These are phyloP conservation scores for Eucalyptus marginata DNA, from an alignment of 345 rosid genomes.

Conservation along the genomic window DNA sequence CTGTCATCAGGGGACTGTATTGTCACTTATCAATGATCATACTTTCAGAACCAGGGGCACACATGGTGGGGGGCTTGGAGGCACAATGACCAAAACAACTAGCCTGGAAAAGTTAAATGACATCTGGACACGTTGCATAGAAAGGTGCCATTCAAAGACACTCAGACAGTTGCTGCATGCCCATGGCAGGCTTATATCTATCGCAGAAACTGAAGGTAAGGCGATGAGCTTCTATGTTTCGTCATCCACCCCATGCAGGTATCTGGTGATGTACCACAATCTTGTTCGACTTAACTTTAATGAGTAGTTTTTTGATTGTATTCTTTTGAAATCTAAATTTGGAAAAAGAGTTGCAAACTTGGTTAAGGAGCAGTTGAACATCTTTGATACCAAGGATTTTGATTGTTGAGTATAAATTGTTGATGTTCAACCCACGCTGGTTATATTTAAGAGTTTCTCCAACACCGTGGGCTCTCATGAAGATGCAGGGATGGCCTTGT, in stretches of 20 bases:
- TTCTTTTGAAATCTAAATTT: not conserved
- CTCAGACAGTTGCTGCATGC: conserved; percentile 67
- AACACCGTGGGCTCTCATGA: not conserved
- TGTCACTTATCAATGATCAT: conserved; percentile 20
- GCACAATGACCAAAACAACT: conserved; percentile 24
- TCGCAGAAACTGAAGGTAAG: conserved; percentile 76
- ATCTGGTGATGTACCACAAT: not conserved
- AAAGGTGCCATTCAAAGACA: conserved; percentile 86
- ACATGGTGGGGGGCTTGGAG: conserved; percentile 20
- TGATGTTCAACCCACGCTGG: not conserved
- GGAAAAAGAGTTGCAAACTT: not conserved
- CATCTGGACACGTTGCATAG: conserved; percentile 79
- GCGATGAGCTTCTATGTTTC: not conserved
- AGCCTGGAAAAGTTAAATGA: conserved; percentile 49
- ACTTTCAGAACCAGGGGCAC: conserved; percentile 25
- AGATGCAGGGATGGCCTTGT: not conserved
- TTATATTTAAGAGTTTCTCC: not conserved
- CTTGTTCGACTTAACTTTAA: not conserved
- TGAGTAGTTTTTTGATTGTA: not conserved
- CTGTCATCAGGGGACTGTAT: conserved; percentile 22
- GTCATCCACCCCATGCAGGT: not conserved
- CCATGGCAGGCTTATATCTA: conserved; percentile 75
- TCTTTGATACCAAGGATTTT: not conserved
- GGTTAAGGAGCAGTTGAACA: not conserved
- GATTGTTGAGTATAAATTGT: not conserved